Evolutionary conservation across 176 grass and related monocot genomes (phyloP), one percentile per base, ranked within the genome.

Genomic region (Puccinellia tenuiflora): DNA sequence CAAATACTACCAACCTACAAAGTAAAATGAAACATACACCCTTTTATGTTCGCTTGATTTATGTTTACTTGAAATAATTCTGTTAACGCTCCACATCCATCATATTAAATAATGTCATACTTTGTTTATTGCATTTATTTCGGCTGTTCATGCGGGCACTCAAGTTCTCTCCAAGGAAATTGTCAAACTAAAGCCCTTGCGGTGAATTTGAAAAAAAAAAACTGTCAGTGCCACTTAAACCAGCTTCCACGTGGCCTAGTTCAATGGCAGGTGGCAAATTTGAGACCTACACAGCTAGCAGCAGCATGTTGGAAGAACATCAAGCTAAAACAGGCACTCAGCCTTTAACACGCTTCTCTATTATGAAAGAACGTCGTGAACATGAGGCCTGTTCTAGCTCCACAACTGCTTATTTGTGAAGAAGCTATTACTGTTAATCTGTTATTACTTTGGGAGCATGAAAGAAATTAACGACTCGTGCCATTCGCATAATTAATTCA

Each of bases 11-110:
- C 31, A 75, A 84, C 57, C 55, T 39, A 51, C 67, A 43, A 16
- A 65, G 40, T 28, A 45, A 28, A 79, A 8, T 42, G 15, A 79
- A 61, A 64, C 5, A 16, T 20, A 82, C 6, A 67, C 38, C 37
- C 56, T 68, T 81, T 76, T 76, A 35, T 81, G 4, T 78, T 78
- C 38, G 70, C 33, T 70, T 35, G 63, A 17, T 61, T 53, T 52
- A 34, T 31, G 67, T 11, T 84, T 73, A 55, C 1, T 53, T 63
- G 14, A 79, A 63, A 88, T 66, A 35, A 26, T 79, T 73, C 5
- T 66, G 51, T 31, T 26, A 26, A 18, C 12, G 18, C 20, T 66
- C 78, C 20, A 79, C 57, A 63, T 30, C 26, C 69, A 86, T 30
- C 25, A 25, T 33, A 67, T 75, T 70, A 39, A 81, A 54, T 24